A percentile compares a stretch with the other conserved stretches of the same genome.
These are phyloP conservation scores for Ramularia endophylla DNA, from an alignment of 2,329 filamentous ascomycete genomes.

Conservation along the genomic window DNA sequence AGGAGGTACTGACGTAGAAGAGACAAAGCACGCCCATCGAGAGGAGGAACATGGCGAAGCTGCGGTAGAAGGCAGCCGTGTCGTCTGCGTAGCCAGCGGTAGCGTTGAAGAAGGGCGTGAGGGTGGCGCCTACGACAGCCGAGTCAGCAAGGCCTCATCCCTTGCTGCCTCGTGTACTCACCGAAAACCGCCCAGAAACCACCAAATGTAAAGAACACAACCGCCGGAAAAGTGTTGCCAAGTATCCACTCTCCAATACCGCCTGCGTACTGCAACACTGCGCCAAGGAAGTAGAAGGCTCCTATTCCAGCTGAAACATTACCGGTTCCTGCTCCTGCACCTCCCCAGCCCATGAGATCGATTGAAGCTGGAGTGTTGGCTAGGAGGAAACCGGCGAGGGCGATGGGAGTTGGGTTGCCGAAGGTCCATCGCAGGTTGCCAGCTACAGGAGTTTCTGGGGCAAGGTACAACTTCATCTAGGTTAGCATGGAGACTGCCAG, in stretches of 20 bases:
- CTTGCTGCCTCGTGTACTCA: too few relatives aligned
- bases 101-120: conserved; percentile 1
- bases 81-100: conserved; percentile 1
- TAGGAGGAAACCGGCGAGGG: conserved; percentile 16
- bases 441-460: conserved; percentile 3
- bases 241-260: conserved; percentile 14
- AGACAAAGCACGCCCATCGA: conserved; percentile 12
- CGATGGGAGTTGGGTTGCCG: conserved; percentile 15
- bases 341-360: conserved; percentile 17
- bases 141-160: too few relatives aligned
- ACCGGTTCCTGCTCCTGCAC: conserved; percentile 19
- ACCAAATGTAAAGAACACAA: neutral
- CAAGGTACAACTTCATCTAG: conserved; percentile 4
- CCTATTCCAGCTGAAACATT: conserved; percentile 8
- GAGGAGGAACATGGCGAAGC: neutral
- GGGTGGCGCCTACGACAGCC: neutral
- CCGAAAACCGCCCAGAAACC: too few relatives aligned
- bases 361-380: conserved; percentile 16
- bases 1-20: too few relatives aligned
- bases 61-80: conserved; percentile 3
- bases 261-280: conserved; percentile 7
- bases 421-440: conserved; percentile 7
- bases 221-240: neutral
- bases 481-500: too few relatives aligned
- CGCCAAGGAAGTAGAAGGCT: conserved; percentile 12